phyloP scores from a whole-genome alignment of 768 basidiomycete species.

The Collybia mongolica region DNA sequence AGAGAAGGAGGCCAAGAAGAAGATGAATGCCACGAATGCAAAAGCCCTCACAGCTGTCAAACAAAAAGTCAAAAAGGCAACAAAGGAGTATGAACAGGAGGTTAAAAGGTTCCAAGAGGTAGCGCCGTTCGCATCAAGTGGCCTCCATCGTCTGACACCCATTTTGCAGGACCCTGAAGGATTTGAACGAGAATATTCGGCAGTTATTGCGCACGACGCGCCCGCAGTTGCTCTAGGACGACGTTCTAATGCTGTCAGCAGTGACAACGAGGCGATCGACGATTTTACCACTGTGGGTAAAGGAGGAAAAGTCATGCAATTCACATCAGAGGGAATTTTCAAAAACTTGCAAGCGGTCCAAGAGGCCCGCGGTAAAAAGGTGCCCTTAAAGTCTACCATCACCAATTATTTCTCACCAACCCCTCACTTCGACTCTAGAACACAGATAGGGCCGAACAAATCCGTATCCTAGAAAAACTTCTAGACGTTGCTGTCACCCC shows the following conservation, averaged over 20 bases:
- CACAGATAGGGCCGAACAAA: conserved; percentile 94
- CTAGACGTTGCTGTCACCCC: conserved; percentile 82
- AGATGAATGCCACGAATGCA: conserved; percentile 93
- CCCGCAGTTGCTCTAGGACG: conserved; percentile 36
- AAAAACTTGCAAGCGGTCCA: conserved; percentile 89
- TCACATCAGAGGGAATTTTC: conserved; percentile 84
- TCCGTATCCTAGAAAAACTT: conserved; percentile 84
- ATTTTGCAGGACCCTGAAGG: conserved; percentile 76
- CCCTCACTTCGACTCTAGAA: conserved; percentile 51
- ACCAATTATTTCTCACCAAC: background rate
- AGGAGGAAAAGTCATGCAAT: conserved; percentile 81
- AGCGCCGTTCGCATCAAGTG: background rate
- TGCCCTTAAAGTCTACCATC: conserved; percentile 27
- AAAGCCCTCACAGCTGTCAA: conserved; percentile 97
- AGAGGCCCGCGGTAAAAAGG: conserved; percentile 96
- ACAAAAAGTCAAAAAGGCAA: conserved; percentile 91
- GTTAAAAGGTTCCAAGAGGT: conserved; percentile 80
- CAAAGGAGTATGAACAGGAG: conserved; percentile 85
- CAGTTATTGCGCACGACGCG: conserved; percentile 43
- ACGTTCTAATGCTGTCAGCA: conserved; percentile 30
- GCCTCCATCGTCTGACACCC: background rate
- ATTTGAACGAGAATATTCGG: conserved; percentile 75
- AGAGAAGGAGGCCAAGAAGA: conserved; percentile 93
- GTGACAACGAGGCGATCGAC: conserved; percentile 51
- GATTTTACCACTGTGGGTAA: conserved; percentile 91